These are phyloP conservation scores for Fusarium beomiforme DNA, from an alignment of 2,329 filamentous ascomycete species.

Conservation along the genomic window DNA sequence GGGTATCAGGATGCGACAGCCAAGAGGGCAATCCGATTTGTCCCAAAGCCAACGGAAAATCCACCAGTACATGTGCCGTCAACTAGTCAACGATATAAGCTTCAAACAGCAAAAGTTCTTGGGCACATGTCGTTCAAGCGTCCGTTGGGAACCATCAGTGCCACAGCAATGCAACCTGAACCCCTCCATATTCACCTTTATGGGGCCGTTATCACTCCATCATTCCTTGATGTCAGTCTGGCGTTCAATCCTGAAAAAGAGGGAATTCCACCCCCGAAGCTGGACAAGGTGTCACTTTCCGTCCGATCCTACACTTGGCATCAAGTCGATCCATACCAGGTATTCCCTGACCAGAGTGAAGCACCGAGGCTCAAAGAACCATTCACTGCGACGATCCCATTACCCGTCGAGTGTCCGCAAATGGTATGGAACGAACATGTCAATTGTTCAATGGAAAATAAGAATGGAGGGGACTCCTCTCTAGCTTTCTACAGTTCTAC, in stretches of 20 bases:
- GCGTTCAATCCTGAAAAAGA: not conserved
- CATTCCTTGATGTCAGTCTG: not conserved
- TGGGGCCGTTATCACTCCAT: not conserved
- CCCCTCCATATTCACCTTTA: not conserved
- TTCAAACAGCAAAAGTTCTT: not conserved
- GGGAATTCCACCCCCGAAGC: not conserved
- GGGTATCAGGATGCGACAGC: accelerated
- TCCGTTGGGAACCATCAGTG: not conserved
- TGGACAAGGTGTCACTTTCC: not conserved
- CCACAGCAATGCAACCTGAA: not conserved
- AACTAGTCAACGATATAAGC: not conserved
- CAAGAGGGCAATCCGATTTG: not conserved
- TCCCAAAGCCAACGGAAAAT: not conserved
- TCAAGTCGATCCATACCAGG: not conserved
- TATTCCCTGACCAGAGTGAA: not conserved
- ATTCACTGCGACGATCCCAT: not conserved
- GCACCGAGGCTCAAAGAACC: not conserved
- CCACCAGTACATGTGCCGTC: not conserved
- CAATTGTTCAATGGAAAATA: not conserved
- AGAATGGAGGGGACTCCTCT: not conserved
- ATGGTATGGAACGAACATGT: not conserved
- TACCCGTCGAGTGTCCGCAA: not conserved
- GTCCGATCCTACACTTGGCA: not conserved
- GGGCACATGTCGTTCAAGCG: not conserved
- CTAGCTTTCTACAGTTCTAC: not conserved